These are phyloP conservation scores for Lactifluus piperatus DNA, from an alignment of 768 basidiomycete genomes.

Conservation along the genomic window DNA sequence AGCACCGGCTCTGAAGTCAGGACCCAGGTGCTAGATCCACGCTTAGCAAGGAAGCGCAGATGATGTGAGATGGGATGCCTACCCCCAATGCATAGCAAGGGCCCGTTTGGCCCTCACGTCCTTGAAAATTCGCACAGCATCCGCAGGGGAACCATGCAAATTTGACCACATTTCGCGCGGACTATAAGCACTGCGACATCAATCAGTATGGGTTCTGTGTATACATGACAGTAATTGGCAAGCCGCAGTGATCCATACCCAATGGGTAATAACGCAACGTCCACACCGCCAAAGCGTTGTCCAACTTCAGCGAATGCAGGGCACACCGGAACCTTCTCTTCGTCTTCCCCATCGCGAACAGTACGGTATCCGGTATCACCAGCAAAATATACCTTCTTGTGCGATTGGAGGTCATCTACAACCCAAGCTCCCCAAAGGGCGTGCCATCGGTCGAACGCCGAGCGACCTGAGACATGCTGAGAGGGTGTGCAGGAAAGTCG, in stretches of 20 bases:
- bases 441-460: conserved; percentile 41
- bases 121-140: conserved; percentile 58
- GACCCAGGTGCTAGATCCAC: conserved; percentile 38
- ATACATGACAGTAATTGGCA: not conserved
- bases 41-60: not conserved
- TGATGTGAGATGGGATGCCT: conserved; percentile 16
- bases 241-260: conserved; percentile 36
- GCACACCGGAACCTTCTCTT: conserved; percentile 48
- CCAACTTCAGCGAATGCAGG: conserved; percentile 73
- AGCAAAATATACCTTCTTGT: conserved; percentile 51
- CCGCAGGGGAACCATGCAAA: conserved; percentile 59
- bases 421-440: conserved; percentile 64
- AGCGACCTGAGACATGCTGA: conserved; percentile 55
- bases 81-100: conserved; percentile 69
- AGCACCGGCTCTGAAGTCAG: conserved; percentile 46
- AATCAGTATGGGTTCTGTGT: not conserved
- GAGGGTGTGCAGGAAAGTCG: conserved; percentile 51
- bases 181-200: conserved; percentile 45
- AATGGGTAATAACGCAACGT: conserved; percentile 66
- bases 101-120: conserved; percentile 53
- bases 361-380: conserved; percentile 62
- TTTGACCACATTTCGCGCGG: conserved; percentile 48
- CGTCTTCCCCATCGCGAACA: conserved; percentile 37
- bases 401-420: conserved; percentile 40
- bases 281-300: conserved; percentile 49